A percentile compares a stretch with the other conserved stretches of the same genome.
Evolutionary conservation across 2,329 filamentous ascomycete species (phyloP).

Genomic region (Colletotrichum magnum): DNA sequence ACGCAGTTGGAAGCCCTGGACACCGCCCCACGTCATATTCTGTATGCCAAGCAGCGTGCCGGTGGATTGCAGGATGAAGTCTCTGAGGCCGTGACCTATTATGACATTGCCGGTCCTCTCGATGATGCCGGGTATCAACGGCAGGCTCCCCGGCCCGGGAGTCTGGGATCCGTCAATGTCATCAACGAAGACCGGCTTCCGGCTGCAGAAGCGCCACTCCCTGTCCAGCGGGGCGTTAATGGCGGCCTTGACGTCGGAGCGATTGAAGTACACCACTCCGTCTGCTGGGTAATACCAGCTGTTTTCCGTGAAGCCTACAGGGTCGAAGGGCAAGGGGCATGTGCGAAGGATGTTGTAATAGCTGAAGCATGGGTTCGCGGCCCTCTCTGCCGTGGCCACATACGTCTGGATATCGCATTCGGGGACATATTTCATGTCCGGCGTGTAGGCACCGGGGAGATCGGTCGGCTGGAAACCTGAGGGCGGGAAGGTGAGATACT

Average conservation of each 20-base stretch:
- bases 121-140: conserved; percentile 77
- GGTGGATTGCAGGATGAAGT: conserved; percentile 77
- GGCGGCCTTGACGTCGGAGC: conserved; percentile 76
- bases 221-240: conserved; percentile 71
- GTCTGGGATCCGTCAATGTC: conserved; percentile 54
- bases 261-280: conserved; percentile 77
- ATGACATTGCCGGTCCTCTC: conserved; percentile 80
- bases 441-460: conserved; percentile 55
- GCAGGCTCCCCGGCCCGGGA: conserved; percentile 16
- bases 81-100: conserved; percentile 79
- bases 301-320: conserved; percentile 76
- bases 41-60: conserved; percentile 81
- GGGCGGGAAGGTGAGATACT: conserved; percentile 78
- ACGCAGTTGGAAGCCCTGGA: conserved; percentile 75
- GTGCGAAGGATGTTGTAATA: conserved; percentile 80
- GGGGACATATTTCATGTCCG: conserved; percentile 49
- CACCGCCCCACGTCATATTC: conserved; percentile 85
- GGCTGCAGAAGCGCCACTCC: conserved; percentile 59
- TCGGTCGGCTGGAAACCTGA: conserved; percentile 68
- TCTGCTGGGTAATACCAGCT: conserved; percentile 75
- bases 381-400: conserved; percentile 64
- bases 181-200: conserved; percentile 53
- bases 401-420: conserved; percentile 70
- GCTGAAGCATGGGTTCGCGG: conserved; percentile 84
- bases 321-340: conserved; percentile 79